Base-by-base conservation (phyloP, 2,329 filamentous ascomycete genomes). In the Akanthomyces muscarius region DNA sequence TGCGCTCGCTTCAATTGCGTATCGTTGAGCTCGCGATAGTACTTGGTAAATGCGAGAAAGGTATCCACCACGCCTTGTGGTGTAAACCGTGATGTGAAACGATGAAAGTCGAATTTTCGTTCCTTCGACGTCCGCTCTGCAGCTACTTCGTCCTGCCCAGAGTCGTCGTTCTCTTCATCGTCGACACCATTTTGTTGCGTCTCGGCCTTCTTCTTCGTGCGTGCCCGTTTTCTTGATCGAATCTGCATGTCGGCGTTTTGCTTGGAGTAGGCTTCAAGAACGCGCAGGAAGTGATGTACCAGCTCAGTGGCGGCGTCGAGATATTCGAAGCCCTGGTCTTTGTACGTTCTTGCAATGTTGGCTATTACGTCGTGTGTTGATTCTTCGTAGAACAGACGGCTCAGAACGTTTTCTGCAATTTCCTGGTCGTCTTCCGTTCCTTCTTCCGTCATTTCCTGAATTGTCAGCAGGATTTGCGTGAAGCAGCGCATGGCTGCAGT, bases 321-420 rank as follows among this genome's bases (percentile, higher is more conserved):
- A 69, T 97, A 99, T 62, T 92, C 91, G 69, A 97, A 95, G 0
- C 91, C 90, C 76, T 98, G 95, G 65, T 94, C 91, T 68, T 96
- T 96, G 78, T 96, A 98, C n/a, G 84, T 88, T 66, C 89, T 84
- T 1, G 94, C 82, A 60, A 97, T 90, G 64, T 87, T 85, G 36
- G 94, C 84, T 58, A 99, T 85, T 28, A 90, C 84, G 65, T 99
- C 94, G 71, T 99, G 93, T 0, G 93, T 97, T 0, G 91, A 86
- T 71, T 98, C 92, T 75, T 99, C 95, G 76, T 99, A 99, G 74
- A 99, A 99, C n/a, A 99, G 91, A 65, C 94, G 91, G 70, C 90
- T 96, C 59, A 97, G 86, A 14, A 96, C 97, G 69, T 99, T 99
- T 73, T 99, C 94, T 0, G 95, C 94, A 73, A 99, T 98, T 69